Evolutionary conservation across 2,329 filamentous ascomycete genomes (phyloP), one percentile per base, ranked within the genome.

Genomic region (Alternaria hordeiaustralica): DNA sequence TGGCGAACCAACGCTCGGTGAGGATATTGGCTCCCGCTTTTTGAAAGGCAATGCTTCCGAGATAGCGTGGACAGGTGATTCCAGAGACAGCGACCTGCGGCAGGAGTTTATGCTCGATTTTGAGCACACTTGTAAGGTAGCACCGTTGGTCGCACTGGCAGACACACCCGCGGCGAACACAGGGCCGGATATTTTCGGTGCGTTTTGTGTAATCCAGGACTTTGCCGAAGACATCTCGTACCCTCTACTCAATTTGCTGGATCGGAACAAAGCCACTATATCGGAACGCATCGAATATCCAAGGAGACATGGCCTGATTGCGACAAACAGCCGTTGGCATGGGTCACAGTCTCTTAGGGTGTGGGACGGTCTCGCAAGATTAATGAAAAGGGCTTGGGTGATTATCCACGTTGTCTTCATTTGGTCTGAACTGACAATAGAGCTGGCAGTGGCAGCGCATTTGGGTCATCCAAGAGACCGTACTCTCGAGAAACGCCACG

Each of bases 381-480:
- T 71, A 10, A 71, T 67, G 58, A 54, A 65, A 20, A 61, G 28
- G 45, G 25, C 55, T 47, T 64, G 65, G 64, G 63, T 68, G 20
- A 51, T 43, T 63, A 13, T 45, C 15, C 28, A 33, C 47, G 7
- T 2, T 44, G 11, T 23, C n/a, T 15, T 51, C n/a, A 9, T 43
- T 3, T 33, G 23, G 13, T 30, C 21, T 41, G 47, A 5, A 25
- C 28, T 50, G 20, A 54, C 53, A 7, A 46, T 15, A 36, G 11
- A 21, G 69, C 58, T 71, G 69, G 13, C 12, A 72, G 69, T 71
- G 69, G 69, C 60, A 57, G 36, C 68, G 71, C 21, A 66, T 69
- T n/a, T 73, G 71, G 71, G 64, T 73, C 11, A 56, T 73, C 15
- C 71, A 71, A 54, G 71, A 73, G 30, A 73, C 71, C 11, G 69